Evolutionary conservation across 176 grass and related monocot species (phyloP).

Genomic region (Secale cereale): DNA sequence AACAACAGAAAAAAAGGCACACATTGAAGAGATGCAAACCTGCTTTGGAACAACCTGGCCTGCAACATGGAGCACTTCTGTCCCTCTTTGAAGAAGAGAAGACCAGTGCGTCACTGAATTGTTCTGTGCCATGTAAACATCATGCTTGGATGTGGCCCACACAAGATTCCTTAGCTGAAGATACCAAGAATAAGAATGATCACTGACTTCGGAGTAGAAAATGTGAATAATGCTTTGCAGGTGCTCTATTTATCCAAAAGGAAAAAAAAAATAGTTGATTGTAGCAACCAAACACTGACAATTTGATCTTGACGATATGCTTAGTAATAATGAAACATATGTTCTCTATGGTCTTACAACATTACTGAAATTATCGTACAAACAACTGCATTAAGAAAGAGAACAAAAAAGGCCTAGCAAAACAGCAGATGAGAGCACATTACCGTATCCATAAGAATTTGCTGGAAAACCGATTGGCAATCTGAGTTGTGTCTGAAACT

Average conservation of each 20-base stretch:
- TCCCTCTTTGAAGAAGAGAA: conserved; percentile 49
- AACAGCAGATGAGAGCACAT: neutral
- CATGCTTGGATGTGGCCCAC: conserved; percentile 89
- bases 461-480: neutral
- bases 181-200: conserved; percentile 28
- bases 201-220: conserved; percentile 8
- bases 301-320: neutral
- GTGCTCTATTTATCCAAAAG: neutral
- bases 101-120: conserved; percentile 82
- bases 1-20: neutral
- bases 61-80: conserved; percentile 54
- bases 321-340: neutral
- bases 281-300: neutral
- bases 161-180: conserved; percentile 77
- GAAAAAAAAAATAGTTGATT: neutral
- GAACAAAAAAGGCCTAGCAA: neutral
- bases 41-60: conserved; percentile 38
- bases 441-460: neutral
- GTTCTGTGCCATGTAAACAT: conserved; percentile 71
- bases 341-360: neutral
- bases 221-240: neutral
- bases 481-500: neutral
- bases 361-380: neutral
- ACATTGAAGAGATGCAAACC: conserved; percentile 22
- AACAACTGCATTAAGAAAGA: neutral